Conservation (phyloP, 176 grass and related monocot genomes). For the Carex myosuroides region DNA sequence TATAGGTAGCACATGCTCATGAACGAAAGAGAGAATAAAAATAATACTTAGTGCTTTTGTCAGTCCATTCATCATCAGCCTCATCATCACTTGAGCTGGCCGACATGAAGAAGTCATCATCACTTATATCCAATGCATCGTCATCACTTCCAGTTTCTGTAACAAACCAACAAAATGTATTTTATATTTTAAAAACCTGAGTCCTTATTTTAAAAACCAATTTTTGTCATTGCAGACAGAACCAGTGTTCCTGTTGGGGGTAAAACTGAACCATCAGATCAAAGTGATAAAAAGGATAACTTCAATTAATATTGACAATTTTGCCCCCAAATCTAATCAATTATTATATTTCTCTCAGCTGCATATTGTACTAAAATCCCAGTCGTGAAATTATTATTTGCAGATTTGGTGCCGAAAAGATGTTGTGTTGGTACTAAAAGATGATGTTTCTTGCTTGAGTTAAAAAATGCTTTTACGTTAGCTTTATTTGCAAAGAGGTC, state of each 20-base stretch:
- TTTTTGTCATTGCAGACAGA: constrained; percentile 1
- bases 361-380: background rate
- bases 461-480: background rate
- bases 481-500: background rate
- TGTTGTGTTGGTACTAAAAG: background rate
- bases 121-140: constrained; percentile 85
- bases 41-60: constrained; percentile 87
- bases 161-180: constrained; percentile 15
- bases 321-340: background rate
- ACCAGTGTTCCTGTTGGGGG: background rate
- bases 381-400: background rate
- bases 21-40: background rate
- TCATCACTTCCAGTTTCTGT: constrained; percentile 95
- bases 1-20: background rate
- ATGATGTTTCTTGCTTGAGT: background rate
- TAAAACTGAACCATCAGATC: background rate
- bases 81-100: constrained; percentile 98
- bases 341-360: background rate
- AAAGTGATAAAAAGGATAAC: constrained; percentile 13
- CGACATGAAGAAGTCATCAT: constrained; percentile 93
- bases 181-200: constrained; percentile 15
- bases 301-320: background rate
- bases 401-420: background rate
- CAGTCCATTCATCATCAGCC: constrained; percentile 95
- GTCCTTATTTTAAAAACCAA: background rate